Conservation (phyloP, 768 basidiomycete species). For the Leccinum sublutescens region DNA sequence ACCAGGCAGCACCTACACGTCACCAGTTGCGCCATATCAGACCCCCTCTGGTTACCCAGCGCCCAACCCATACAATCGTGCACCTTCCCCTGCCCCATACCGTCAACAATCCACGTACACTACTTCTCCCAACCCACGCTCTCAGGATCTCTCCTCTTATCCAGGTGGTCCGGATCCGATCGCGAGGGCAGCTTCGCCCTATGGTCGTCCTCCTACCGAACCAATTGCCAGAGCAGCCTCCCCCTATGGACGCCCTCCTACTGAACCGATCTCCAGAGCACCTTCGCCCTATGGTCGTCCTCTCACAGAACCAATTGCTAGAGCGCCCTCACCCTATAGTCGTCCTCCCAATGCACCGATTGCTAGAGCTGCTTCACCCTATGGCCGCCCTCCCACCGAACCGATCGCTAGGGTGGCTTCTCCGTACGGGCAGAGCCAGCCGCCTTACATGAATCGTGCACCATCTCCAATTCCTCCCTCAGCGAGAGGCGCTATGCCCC, state of each 20-base stretch:
- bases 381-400: constrained; percentile 36
- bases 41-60: constrained; percentile 31
- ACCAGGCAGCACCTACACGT: constrained; percentile 18
- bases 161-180: constrained; percentile 37
- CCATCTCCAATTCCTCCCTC: constrained; percentile 31
- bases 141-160: constrained; percentile 44
- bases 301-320: constrained; percentile 37
- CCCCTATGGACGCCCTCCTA: constrained; percentile 32
- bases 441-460: constrained; percentile 28
- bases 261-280: constrained; percentile 40
- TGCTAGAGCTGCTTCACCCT: constrained; percentile 33
- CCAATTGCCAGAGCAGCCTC: constrained; percentile 26
- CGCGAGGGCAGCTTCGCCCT: constrained; percentile 33
- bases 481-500: constrained; percentile 11
- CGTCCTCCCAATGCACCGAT: constrained; percentile 41
- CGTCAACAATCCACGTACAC: constrained; percentile 32
- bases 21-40: constrained; percentile 30
- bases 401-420: constrained; percentile 41
- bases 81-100: constrained; percentile 32
- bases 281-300: constrained; percentile 35
- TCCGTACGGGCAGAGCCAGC: constrained; percentile 27
- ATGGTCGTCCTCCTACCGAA: constrained; percentile 29
- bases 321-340: constrained; percentile 31
- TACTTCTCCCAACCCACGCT: constrained; percentile 48
- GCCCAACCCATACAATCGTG: constrained; percentile 29